Conservation (phyloP, 495 filamentous ascomycete species). For the Podospora appendiculata region DNA sequence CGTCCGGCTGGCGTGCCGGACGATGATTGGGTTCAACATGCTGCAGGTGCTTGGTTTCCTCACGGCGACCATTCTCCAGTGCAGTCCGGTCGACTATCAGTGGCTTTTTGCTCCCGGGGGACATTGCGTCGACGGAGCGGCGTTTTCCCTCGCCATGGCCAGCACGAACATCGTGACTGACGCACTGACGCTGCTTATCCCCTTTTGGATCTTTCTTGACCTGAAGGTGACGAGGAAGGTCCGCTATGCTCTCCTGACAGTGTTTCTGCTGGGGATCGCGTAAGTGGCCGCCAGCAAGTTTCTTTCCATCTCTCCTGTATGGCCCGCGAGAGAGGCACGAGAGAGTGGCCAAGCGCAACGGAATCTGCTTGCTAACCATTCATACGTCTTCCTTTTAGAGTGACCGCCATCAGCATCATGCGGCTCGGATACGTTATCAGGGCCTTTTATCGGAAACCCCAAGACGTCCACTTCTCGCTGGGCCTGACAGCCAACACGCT, state of each 20-base stretch:
- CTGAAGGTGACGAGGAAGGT: constrained; percentile 32
- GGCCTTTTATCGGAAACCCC: constrained; percentile 15
- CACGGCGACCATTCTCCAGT: constrained; percentile 50
- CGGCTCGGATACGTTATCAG: constrained; percentile 19
- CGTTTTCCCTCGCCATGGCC: constrained; percentile 33
- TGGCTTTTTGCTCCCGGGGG: constrained; percentile 30
- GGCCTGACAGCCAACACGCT: constrained; percentile 38
- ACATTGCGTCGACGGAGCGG: constrained; percentile 35
- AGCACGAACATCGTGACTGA: constrained; percentile 42
- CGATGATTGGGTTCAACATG: constrained; percentile 39
- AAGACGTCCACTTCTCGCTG: constrained; percentile 26
- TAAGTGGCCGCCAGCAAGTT: constrained; percentile 18
- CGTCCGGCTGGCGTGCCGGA: constrained; percentile 30
- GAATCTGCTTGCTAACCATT: no score
- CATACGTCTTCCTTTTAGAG: constrained; percentile 20
- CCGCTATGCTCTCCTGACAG: constrained; percentile 34
- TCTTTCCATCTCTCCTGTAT: neutral
- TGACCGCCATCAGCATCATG: constrained; percentile 37
- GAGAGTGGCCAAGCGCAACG: constrained; percentile 1
- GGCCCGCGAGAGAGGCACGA: no score
- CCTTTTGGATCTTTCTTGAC: constrained; percentile 35
- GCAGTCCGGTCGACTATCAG: constrained; percentile 34
- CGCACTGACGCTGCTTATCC: constrained; percentile 36
- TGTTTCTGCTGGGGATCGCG: constrained; percentile 41
- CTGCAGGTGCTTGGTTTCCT: constrained; percentile 42